Evolutionary conservation across 352 stramenopile species (phyloP).

Genomic region (Pelagophyceae sp.): DNA sequence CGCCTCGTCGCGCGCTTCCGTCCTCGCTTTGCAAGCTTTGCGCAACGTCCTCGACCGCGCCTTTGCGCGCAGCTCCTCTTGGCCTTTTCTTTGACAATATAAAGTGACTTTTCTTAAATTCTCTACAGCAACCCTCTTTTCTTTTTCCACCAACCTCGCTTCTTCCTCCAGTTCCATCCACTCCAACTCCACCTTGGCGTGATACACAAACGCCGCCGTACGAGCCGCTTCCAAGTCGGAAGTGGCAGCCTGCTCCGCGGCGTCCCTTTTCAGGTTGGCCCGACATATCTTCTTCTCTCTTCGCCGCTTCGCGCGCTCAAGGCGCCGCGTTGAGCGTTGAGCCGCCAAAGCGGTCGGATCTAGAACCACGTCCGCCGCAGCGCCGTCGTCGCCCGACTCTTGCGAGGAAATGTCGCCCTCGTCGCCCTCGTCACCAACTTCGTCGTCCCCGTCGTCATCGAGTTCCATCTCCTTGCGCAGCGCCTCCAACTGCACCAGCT

Average conservation of each 20-base stretch:
- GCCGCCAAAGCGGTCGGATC: no score
- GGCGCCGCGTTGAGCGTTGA: not conserved
- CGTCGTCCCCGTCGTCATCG: conserved; percentile 7
- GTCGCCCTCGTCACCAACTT: conserved; percentile 17
- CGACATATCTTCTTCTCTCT: conserved; percentile 22
- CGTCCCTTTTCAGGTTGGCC: conserved; percentile 27
- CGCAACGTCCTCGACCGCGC: conserved; percentile 24
- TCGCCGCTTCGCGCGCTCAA: conserved; percentile 17
- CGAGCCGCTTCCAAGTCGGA: conserved; percentile 20
- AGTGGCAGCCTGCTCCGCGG: no score
- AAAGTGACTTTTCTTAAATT: conserved; percentile 32
- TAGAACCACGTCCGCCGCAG: not conserved
- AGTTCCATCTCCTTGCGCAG: conserved; percentile 23
- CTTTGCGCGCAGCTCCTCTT: conserved; percentile 31
- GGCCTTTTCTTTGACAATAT: conserved; percentile 34
- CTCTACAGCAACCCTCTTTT: conserved; percentile 19
- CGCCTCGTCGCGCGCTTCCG: conserved; percentile 27
- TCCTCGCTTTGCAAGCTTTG: conserved; percentile 23
- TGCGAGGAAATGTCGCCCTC: conserved; percentile 13
- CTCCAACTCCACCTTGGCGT: conserved; percentile 34
- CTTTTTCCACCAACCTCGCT: conserved; percentile 33
- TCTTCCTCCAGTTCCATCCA: conserved; percentile 38
- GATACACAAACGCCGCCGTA: conserved; percentile 25
- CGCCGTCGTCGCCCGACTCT: conserved; percentile 17
- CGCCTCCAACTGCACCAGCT: conserved; percentile 21